A percentile compares a stretch with the other conserved stretches of the same genome.
Evolutionary conservation across 345 rosid genomes (phyloP).

Genomic region (Linum lewisii): DNA sequence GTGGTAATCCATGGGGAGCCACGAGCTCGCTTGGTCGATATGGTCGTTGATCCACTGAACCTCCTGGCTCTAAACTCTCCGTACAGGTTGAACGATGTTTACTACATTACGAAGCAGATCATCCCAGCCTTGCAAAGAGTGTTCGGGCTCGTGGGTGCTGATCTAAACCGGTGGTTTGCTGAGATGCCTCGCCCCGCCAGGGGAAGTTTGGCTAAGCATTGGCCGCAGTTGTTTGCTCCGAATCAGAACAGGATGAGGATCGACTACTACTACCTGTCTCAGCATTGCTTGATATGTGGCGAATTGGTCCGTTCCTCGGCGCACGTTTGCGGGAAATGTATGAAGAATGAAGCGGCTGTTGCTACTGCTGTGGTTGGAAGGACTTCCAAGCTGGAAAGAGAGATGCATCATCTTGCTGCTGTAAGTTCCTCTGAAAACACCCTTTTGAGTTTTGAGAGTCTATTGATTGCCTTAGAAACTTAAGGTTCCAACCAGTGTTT

Average conservation of each 20-base stretch:
- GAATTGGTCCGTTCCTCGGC: conserved; percentile 67
- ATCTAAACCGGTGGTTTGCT: conserved; percentile 67
- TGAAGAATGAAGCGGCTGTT: conserved; percentile 36
- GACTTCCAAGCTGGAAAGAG: conserved; percentile 74
- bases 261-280: conserved; percentile 77
- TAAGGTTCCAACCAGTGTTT: no score
- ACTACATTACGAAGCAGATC: conserved; percentile 89
- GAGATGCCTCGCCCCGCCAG: conserved; percentile 84
- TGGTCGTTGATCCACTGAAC: conserved; percentile 88
- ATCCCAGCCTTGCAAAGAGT: conserved; percentile 85
- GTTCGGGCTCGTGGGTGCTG: conserved; percentile 82
- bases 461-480: no score
- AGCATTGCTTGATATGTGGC: conserved; percentile 78
- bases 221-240: conserved; percentile 18
- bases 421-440: conserved; percentile 28
- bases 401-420: conserved; percentile 79
- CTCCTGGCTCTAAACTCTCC: conserved; percentile 71
- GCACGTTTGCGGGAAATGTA: conserved; percentile 59
- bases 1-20: conserved; percentile 91
- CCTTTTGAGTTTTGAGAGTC: not conserved
- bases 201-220: conserved; percentile 50
- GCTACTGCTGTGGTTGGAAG: conserved; percentile 60
- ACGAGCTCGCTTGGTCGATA: conserved; percentile 82
- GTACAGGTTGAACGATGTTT: conserved; percentile 67
- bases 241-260: conserved; percentile 59